These are phyloP conservation scores for Clarireedia homoeocarpa DNA, from an alignment of 2,329 filamentous ascomycete genomes.

Conservation along the genomic window DNA sequence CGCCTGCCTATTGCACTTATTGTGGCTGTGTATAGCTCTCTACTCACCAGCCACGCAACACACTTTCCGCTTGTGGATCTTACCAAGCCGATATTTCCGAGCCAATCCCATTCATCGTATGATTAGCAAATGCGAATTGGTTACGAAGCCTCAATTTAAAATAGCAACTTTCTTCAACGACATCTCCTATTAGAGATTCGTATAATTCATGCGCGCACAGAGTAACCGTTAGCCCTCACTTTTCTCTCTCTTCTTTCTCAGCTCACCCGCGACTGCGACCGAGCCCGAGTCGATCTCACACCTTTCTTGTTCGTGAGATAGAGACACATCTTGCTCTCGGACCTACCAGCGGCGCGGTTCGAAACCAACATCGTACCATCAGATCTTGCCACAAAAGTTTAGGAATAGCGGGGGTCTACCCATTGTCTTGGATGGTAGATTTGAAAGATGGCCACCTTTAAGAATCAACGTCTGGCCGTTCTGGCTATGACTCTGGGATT, in stretches of 20 bases:
- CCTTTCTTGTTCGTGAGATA: conserved; percentile 3
- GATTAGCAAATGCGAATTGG: conserved; percentile 2
- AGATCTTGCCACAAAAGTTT: neutral
- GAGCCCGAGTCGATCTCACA: neutral
- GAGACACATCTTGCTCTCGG: neutral
- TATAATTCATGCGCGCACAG: neutral
- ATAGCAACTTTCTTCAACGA: neutral
- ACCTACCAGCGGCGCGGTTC: neutral
- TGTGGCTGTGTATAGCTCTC: no score
- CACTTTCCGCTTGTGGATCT: neutral
- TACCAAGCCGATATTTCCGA: neutral
- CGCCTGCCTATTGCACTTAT: no score
- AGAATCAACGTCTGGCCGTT: neutral
- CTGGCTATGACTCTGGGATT: conserved; percentile 8
- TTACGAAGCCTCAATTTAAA: conserved; percentile 9
- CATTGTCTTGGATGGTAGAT: neutral
- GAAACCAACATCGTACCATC: neutral
- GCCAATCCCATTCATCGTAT: conserved; percentile 2
- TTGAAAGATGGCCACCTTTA: conserved; percentile 1
- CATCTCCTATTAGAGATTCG: neutral
- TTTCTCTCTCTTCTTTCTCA: neutral
- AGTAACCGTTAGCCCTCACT: neutral
- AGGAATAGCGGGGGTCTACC: neutral
- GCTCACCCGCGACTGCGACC: neutral
- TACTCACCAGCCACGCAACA: no score